Evolutionary conservation across 768 basidiomycete genomes (phyloP).

Genomic region (Macrolepiota dolichaula): DNA sequence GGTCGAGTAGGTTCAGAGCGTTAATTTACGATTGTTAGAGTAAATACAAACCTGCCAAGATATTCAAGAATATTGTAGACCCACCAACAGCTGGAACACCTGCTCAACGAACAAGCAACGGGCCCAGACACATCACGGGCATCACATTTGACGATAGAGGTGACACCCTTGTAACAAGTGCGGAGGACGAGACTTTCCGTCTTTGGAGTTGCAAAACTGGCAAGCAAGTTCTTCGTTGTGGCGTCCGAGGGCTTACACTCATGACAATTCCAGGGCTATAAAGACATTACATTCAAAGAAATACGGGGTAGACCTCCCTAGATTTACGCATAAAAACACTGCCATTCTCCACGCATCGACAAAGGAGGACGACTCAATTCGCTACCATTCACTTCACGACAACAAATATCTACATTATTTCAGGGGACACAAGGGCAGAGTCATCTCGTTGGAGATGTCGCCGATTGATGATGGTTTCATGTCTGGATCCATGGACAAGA

Average conservation of each 20-base stretch:
- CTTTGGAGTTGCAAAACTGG: constrained; percentile 87
- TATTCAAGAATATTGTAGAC: constrained; percentile 80
- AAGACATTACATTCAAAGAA: constrained; percentile 91
- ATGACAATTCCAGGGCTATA: constrained; percentile 45
- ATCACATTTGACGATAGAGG: constrained; percentile 91
- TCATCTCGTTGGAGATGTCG: constrained; percentile 87
- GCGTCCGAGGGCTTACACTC: constrained; percentile 18
- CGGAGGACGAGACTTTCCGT: constrained; percentile 90
- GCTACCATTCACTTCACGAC: constrained; percentile 94
- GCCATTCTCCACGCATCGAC: constrained; percentile 89
- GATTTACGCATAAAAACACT: constrained; percentile 90
- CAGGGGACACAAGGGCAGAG: constrained; percentile 87
- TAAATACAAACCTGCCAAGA: constrained; percentile 84
- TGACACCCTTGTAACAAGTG: constrained; percentile 80
- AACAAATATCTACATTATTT: constrained; percentile 97
- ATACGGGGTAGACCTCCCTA: constrained; percentile 91
- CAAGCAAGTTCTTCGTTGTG: constrained; percentile 67
- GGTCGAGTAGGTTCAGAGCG: neutral
- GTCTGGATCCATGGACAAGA: constrained; percentile 91
- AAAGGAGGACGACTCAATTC: constrained; percentile 91
- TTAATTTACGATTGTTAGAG: constrained; percentile 34
- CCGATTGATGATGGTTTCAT: constrained; percentile 95
- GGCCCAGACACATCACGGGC: constrained; percentile 77
- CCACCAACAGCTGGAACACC: constrained; percentile 39
- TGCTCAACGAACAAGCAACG: constrained; percentile 35